Evolutionary conservation across 441 rosid genomes (phyloP), one percentile per base, ranked within the genome.

Genomic region (Hura crepitans): DNA sequence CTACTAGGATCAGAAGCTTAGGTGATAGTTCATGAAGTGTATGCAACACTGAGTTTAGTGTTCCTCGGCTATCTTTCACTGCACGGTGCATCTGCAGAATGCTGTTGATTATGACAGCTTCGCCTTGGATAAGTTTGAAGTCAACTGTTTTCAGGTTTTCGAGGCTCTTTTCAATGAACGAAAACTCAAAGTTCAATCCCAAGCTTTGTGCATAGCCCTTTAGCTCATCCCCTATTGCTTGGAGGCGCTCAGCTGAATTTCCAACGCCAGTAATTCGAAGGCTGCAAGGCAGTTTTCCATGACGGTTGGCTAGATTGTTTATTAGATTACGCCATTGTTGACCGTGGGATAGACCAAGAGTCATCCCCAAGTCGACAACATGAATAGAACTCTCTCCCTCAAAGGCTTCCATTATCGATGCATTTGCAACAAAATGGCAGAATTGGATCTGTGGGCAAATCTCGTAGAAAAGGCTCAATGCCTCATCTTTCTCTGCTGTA

Each of bases 301-400:
- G 50, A 0, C 78, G 79, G 51, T 58, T 74, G 37, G 85, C 83
- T 15, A 87, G 84, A 82, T 79, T 80, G 64, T 82, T 66, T 54
- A 87, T 82, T 22, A 87, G 81, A 70, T 62, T 30, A 6, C 80
- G 70, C 89, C 89, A 87, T 68, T 85, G 91, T 59, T 81, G 82
- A 31, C 87, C 92, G 17, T 59, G 75, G n/a, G 84, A 80, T 47
- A 87, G 70, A 62, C 86, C 84, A 31, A 83, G 84, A 74, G 84
- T 77, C 87, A 87, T 81, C 49, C 87, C 92, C 61, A 87, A 61
- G 81, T 85, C 92, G 60, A 87, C 80, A 15, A 82, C 82, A 71
- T 87, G 87, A 65, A 87, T 84, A 4, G 63, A 81, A 84, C 81
- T 78, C 83, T 84, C 88, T 82, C 92, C 85, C 88, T 84, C 92